Evolutionary conservation across 2,329 filamentous ascomycete species (phyloP), one percentile per base, ranked within the genome.

Genomic region (Phyllosticta citribraziliensis): DNA sequence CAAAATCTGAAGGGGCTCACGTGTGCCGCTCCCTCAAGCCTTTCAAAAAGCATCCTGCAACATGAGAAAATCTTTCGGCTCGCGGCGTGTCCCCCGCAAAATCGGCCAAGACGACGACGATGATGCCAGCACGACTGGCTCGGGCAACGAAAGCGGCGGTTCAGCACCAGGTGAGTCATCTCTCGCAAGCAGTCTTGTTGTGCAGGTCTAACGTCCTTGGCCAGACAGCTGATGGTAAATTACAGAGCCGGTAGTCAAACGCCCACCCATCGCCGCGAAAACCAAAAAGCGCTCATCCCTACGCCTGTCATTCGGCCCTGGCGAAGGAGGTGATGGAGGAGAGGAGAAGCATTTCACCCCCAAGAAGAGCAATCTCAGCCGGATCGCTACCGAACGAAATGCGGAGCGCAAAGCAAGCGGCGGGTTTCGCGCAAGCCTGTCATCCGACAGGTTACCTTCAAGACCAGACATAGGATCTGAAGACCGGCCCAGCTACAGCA

Each of bases 401-500:
- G 83, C 87, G 0, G 77, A 81, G 70, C 71, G 88, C 75, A 84
- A 83, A 67, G 17, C 40, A n/a, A 47, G 40, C 17, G 40, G 40
- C 2, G 73, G 77, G n/a, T 63, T 71, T 24, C 74, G 75, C 40
- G 75, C 79, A 11, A 76, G 77, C 0, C 69, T 75, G 68, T 74
- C 78, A 57, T 67, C 79, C 64, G 73, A 79, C n/a, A 76, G 79
- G 2, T 73, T 89, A 0, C 84, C 73, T 10, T 66, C 69, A 53
- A 66, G 72, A 11, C 33, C 54, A 61, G 59, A 61, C 4, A 61
- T 84, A 0, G 58, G 61, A 24, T 58, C 65, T 14, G 85, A 89
- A 14, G 84, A 88, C 17, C 80, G 88, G 47, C 91, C 91, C 0
- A 88, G 78, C 62, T 97, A 99, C 72, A 95, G 83, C 76, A 89